Evolutionary conservation across 2,329 filamentous ascomycete genomes (phyloP).

Genomic region (Microcyclospora tardicrescens): DNA sequence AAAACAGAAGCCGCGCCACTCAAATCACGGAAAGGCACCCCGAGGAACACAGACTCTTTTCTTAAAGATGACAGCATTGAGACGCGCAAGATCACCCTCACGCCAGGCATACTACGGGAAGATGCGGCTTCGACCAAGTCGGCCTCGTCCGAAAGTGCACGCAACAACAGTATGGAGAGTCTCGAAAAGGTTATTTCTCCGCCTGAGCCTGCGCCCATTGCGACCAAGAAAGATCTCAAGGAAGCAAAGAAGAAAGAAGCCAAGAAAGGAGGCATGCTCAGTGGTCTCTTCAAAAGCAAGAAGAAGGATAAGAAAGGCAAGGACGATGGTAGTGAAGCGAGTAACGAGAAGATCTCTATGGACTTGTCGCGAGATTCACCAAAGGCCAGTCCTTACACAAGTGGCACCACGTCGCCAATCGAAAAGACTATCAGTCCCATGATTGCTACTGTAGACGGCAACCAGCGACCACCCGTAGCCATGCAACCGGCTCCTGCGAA

Average conservation of each 20-base stretch:
- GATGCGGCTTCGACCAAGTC: slow-evolving; percentile 38
- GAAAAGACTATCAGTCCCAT: slow-evolving; percentile 5
- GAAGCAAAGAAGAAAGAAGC: slow-evolving; percentile 57
- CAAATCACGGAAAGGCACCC: slow-evolving; percentile 69
- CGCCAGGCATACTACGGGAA: slow-evolving; percentile 80
- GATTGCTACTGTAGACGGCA: too few species aligned
- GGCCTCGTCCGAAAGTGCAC: slow-evolving; percentile 32
- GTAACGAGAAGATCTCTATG: slow-evolving; percentile 19
- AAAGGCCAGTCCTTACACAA: slow-evolving; percentile 10
- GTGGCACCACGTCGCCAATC: slow-evolving; percentile 12
- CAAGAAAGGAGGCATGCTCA: slow-evolving; percentile 60
- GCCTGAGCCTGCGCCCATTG: slow-evolving; percentile 48
- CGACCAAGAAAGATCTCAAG: slow-evolving; percentile 62
- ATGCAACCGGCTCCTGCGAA: too few species aligned
- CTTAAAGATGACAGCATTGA: slow-evolving; percentile 93
- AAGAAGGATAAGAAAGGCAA: slow-evolving; percentile 50
- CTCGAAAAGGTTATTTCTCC: slow-evolving; percentile 55
- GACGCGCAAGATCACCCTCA: slow-evolving; percentile 94
- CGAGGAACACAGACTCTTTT: slow-evolving; percentile 89
- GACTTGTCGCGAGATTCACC: slow-evolving; percentile 16
- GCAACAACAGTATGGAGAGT: slow-evolving; percentile 58
- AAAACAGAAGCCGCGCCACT: slow-evolving; percentile 25
- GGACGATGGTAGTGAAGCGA: slow-evolving; percentile 22
- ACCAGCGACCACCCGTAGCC: too few species aligned
- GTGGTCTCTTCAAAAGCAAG: slow-evolving; percentile 55